phyloP scores from a whole-genome alignment of 768 basidiomycete genomes.

The Mycena vulgaris region DNA sequence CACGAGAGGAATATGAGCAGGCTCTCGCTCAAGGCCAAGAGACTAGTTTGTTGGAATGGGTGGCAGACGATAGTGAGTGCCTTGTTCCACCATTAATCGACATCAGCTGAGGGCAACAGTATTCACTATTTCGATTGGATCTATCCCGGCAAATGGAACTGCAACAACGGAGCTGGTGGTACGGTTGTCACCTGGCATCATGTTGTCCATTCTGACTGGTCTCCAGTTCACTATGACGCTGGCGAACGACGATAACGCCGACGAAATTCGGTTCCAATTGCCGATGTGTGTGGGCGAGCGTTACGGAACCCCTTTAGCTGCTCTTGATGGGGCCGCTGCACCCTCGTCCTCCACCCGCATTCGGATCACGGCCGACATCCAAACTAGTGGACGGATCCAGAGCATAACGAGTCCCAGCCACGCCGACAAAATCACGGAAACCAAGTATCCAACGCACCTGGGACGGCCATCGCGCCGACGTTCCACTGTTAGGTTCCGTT shows the following conservation, averaged over 20 bases:
- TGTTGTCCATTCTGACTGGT: not conserved
- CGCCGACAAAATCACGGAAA: slow-evolving; percentile 46
- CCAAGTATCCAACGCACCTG: slow-evolving; percentile 51
- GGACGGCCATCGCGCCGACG: slow-evolving; percentile 57
- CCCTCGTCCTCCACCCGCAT: slow-evolving; percentile 53
- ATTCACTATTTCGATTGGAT: slow-evolving; percentile 72
- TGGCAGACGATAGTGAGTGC: slow-evolving; percentile 66
- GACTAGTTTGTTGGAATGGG: slow-evolving; percentile 64
- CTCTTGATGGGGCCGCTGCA: slow-evolving; percentile 49
- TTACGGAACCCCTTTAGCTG: slow-evolving; percentile 64
- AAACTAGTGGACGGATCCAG: slow-evolving; percentile 63
- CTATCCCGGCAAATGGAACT: slow-evolving; percentile 59
- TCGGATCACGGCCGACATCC: slow-evolving; percentile 60
- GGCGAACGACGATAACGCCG: slow-evolving; percentile 61
- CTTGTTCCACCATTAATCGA: not conserved
- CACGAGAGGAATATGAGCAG: slow-evolving; percentile 55
- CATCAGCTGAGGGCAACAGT: slow-evolving; percentile 49
- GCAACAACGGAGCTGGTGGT: slow-evolving; percentile 63
- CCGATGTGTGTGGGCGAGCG: slow-evolving; percentile 66
- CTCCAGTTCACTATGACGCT: slow-evolving; percentile 68
- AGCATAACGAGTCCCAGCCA: slow-evolving; percentile 63
- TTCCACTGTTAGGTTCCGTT: slow-evolving; percentile 56
- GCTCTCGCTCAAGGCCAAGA: slow-evolving; percentile 58
- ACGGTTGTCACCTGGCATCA: slow-evolving; percentile 32
- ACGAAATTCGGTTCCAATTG: slow-evolving; percentile 69